Conservation (phyloP, 768 basidiomycete species). For the Collybiopsis luxurians region DNA sequence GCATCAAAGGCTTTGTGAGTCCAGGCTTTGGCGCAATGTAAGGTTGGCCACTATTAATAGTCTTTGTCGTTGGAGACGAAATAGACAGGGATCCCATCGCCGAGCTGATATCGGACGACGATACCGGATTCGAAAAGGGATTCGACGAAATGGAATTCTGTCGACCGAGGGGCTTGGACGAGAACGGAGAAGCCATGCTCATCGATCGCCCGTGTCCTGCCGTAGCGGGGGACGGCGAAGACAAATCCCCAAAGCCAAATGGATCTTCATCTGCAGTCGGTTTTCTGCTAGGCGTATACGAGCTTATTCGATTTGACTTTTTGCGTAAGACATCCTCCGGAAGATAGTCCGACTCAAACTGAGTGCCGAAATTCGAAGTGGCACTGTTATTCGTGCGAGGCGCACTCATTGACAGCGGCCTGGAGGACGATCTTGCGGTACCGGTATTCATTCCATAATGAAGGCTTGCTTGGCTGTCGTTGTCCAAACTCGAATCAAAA, state of each 20-base stretch:
- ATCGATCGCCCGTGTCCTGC: slow-evolving; percentile 13
- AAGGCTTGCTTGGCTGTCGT: not conserved
- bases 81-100: not conserved
- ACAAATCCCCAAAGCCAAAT: slow-evolving; percentile 23
- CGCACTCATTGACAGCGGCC: slow-evolving; percentile 25
- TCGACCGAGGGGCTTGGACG: slow-evolving; percentile 3
- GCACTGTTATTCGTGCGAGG: not conserved
- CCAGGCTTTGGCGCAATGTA: slow-evolving; percentile 50
- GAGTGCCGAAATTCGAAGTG: slow-evolving; percentile 34
- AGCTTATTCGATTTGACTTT: slow-evolving; percentile 21
- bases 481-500: slow-evolving; percentile 30
- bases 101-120: not conserved
- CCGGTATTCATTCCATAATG: not conserved
- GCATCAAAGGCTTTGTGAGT: slow-evolving; percentile 43
- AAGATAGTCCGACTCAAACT: slow-evolving; percentile 43
- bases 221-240: slow-evolving; percentile 5
- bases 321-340: slow-evolving; percentile 24
- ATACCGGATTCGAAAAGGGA: slow-evolving; percentile 2
- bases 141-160: slow-evolving; percentile 7
- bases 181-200: slow-evolving; percentile 10
- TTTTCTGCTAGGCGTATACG: slow-evolving; percentile 25
- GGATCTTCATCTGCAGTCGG: slow-evolving; percentile 21
- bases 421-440: slow-evolving; percentile 18
- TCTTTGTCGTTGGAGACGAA: slow-evolving; percentile 6
- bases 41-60: slow-evolving; percentile 18